Conservation (phyloP, 2,329 filamentous ascomycete species). For the Achaetomium macrosporum region DNA sequence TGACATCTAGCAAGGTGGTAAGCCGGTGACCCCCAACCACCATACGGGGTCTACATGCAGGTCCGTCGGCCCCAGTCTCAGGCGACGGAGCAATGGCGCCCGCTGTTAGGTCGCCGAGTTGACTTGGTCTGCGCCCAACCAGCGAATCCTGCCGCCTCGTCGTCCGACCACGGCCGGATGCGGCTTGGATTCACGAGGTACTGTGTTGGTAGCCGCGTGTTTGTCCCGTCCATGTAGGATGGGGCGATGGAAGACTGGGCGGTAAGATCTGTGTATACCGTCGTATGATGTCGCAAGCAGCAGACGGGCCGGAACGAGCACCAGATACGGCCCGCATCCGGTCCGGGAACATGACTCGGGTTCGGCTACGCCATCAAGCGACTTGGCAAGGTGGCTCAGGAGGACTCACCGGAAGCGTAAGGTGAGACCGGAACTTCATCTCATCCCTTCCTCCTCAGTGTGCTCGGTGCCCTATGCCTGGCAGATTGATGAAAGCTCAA, state of each 20-base stretch:
- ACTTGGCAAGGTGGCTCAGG: background rate
- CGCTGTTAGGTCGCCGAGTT: constrained; percentile 14
- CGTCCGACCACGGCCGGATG: constrained; percentile 1
- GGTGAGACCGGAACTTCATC: background rate
- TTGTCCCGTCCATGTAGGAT: constrained; percentile 2
- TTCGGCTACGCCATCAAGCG: background rate
- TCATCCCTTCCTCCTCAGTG: background rate
- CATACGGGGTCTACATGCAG: constrained; percentile 12
- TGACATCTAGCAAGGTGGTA: background rate
- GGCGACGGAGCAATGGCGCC: constrained; percentile 2
- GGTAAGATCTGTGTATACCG: background rate
- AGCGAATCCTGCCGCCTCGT: background rate
- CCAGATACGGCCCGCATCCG: constrained; percentile 1
- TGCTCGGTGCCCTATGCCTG: constrained; percentile 9
- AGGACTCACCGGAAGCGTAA: background rate
- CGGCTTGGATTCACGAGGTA: constrained; percentile 6
- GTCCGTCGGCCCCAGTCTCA: constrained; percentile 4
- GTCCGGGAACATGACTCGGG: background rate
- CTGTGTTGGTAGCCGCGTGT: constrained; percentile 7
- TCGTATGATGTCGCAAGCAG: background rate
- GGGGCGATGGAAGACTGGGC: background rate
- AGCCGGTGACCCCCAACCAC: background rate
- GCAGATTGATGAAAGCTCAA: constrained; percentile 1
- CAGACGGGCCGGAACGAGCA: background rate
- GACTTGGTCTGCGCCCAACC: constrained; percentile 16